Evolutionary conservation across 108 stramenopile species (phyloP).

Genomic region (Licmophora abbreviata): DNA sequence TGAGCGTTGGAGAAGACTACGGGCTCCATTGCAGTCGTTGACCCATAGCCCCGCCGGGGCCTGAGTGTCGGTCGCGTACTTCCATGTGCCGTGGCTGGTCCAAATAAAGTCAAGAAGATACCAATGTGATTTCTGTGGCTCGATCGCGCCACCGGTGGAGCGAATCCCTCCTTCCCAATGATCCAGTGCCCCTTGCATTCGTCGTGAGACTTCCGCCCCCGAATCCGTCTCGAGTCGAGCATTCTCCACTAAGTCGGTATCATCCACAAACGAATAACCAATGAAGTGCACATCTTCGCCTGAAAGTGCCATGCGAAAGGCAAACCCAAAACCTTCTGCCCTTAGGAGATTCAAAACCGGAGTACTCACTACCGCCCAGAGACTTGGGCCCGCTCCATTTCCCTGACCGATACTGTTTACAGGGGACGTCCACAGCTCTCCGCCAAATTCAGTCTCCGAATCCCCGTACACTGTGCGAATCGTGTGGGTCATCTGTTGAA

Average conservation of each 20-base stretch:
- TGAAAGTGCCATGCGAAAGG: constrained; percentile 1
- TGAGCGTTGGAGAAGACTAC: too few relatives aligned
- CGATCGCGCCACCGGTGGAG: constrained; percentile 7
- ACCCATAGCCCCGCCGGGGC: too few relatives aligned
- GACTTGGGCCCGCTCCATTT: constrained; percentile 24
- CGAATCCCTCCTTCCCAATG: constrained; percentile 7
- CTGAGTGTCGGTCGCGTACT: too few relatives aligned
- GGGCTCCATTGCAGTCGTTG: too few relatives aligned
- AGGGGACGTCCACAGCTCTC: too few relatives aligned
- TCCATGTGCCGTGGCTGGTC: too few relatives aligned
- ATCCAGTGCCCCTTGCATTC: constrained; percentile 3
- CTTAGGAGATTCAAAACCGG: constrained; percentile 11
- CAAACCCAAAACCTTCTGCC: constrained; percentile 5
- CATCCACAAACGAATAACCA: constrained; percentile 20
- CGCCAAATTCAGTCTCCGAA: too few relatives aligned
- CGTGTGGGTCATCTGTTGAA: too few relatives aligned
- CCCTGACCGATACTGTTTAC: constrained; percentile 29
- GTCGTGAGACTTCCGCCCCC: background rate
- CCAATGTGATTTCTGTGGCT: too few relatives aligned
- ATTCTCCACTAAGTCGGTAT: constrained; percentile 12
- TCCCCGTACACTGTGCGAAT: too few relatives aligned
- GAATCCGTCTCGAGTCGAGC: background rate
- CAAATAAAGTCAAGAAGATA: too few relatives aligned
- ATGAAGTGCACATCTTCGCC: background rate
- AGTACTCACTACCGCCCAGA: constrained; percentile 21